phyloP scores from a whole-genome alignment of 257 asterid species.

The Gardenia jasminoides region DNA sequence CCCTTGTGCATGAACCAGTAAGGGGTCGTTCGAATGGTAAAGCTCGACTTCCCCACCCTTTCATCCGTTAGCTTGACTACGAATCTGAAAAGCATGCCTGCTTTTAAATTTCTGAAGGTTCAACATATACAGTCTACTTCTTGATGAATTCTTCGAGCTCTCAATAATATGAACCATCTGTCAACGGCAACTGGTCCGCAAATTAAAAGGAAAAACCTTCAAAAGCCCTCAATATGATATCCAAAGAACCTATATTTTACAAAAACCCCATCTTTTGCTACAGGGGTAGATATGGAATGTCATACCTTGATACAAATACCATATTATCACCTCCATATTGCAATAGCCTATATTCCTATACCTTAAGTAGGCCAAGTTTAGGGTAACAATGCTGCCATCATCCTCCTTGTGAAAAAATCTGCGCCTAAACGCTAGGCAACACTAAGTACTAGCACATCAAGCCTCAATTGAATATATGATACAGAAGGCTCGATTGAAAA shows the following conservation, averaged over 20 bases:
- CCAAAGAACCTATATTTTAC: slow-evolving; percentile 24
- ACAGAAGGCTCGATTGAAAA: slow-evolving; percentile 40
- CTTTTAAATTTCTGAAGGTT: background rate
- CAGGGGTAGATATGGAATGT: slow-evolving; percentile 27
- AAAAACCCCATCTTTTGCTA: slow-evolving; percentile 29
- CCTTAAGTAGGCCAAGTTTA: slow-evolving; percentile 30
- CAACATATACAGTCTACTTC: background rate
- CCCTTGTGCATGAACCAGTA: no score
- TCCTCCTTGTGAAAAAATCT: slow-evolving; percentile 23
- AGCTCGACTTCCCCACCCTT: background rate
- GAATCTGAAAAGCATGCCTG: background rate
- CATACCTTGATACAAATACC: slow-evolving; percentile 29
- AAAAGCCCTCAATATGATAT: background rate
- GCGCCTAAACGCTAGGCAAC: slow-evolving; percentile 27
- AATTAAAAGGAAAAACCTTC: background rate
- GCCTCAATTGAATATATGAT: slow-evolving; percentile 41
- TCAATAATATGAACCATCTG: background rate
- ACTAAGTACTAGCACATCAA: slow-evolving; percentile 21
- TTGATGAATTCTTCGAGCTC: background rate
- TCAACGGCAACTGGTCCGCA: no score
- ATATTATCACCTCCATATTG: slow-evolving; percentile 19
- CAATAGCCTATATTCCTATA: slow-evolving; percentile 35
- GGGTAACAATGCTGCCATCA: slow-evolving; percentile 20
- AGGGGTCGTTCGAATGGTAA: no score
- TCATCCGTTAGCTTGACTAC: background rate